These are phyloP conservation scores for Zasmidium angulare DNA, from an alignment of 2,329 filamentous ascomycete species.

Conservation along the genomic window DNA sequence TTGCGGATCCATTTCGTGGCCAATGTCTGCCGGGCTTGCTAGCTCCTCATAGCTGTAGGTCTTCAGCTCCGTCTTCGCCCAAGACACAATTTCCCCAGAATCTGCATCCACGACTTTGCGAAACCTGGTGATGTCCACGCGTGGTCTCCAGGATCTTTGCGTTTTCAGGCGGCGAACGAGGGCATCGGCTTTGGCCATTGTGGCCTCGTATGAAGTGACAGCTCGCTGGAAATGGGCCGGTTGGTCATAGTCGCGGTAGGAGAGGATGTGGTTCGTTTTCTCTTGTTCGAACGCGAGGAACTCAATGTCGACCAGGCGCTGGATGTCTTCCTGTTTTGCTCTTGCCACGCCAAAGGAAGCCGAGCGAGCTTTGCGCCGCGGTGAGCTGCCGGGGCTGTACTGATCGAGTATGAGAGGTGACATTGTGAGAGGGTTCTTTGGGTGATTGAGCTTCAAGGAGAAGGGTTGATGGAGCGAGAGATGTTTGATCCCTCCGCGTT, in stretches of 20 bases:
- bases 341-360: constrained; percentile 22
- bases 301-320: constrained; percentile 41
- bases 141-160: constrained; percentile 10
- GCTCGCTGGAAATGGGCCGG: constrained; percentile 30
- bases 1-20: constrained; percentile 30
- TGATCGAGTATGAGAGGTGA: constrained; percentile 21
- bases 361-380: constrained; percentile 18
- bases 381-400: constrained; percentile 13
- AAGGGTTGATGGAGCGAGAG: background rate
- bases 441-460: background rate
- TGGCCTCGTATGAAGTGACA: constrained; percentile 21
- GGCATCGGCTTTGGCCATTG: constrained; percentile 16
- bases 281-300: constrained; percentile 40
- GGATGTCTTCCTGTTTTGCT: constrained; percentile 28
- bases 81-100: constrained; percentile 31
- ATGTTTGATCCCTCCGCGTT: constrained; percentile 4
- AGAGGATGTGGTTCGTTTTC: constrained; percentile 34
- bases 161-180: constrained; percentile 14
- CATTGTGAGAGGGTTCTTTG: constrained; percentile 12
- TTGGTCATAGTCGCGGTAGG: constrained; percentile 31
- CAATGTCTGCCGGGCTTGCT: constrained; percentile 28
- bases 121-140: constrained; percentile 19
- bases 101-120: constrained; percentile 32
- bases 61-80: constrained; percentile 33
- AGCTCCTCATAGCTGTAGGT: constrained; percentile 29